Evolutionary conservation across 1,284 basidiomycete genomes (phyloP).

Genomic region (Pseudozyma sp.): DNA sequence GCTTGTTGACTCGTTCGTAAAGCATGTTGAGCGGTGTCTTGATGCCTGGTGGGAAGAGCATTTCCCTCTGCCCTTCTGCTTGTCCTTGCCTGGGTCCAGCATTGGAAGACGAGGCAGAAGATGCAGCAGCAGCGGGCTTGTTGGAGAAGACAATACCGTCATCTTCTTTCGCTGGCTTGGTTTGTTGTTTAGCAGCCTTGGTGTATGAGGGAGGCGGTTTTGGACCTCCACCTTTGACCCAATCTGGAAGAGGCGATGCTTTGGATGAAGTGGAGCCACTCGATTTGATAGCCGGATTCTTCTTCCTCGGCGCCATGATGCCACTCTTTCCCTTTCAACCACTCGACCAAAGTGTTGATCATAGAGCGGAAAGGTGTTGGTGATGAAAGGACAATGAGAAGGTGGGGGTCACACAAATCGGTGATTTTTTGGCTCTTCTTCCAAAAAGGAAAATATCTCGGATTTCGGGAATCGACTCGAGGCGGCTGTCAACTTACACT

Average conservation of each 20-base stretch:
- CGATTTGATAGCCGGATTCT: constrained; percentile 65
- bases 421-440: not conserved
- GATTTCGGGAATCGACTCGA: not conserved
- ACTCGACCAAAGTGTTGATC: not conserved
- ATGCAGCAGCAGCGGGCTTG: constrained; percentile 5
- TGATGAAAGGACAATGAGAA: not conserved
- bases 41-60: constrained; percentile 67
- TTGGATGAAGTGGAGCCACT: constrained; percentile 66
- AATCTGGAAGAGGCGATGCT: constrained; percentile 66
- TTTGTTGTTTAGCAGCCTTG: constrained; percentile 42
- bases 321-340: not conserved
- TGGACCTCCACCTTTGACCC: constrained; percentile 64
- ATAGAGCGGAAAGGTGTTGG: not conserved
- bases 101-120: not conserved
- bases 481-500: no score
- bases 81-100: not conserved
- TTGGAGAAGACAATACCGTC: not conserved
- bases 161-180: constrained; percentile 24
- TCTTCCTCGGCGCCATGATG: constrained; percentile 62
- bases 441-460: not conserved
- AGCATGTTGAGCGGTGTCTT: constrained; percentile 69
- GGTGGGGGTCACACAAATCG: not conserved
- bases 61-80: constrained; percentile 26
- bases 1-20: constrained; percentile 65
- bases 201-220: constrained; percentile 59